Evolutionary conservation across 1,284 basidiomycete genomes (phyloP).

Genomic region (Cryptococcus deneoformans): DNA sequence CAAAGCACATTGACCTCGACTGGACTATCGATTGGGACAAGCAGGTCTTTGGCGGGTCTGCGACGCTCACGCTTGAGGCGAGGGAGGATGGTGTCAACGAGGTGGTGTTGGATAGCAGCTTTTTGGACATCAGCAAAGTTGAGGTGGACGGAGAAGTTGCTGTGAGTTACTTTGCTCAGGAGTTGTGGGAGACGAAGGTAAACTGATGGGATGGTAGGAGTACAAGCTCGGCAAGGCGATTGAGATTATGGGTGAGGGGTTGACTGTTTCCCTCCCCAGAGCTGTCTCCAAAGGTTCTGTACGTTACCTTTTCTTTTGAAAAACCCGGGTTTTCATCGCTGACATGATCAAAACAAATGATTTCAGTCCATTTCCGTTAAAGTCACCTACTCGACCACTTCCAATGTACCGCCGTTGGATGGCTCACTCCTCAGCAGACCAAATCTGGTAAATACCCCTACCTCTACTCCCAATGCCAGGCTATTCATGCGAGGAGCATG

Average conservation of each 20-base stretch:
- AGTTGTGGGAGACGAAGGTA: not conserved
- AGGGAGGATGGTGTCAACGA: constrained; percentile 62
- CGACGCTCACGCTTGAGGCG: constrained; percentile 54
- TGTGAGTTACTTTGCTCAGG: constrained; percentile 46
- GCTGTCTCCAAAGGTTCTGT: constrained; percentile 19
- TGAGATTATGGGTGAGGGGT: constrained; percentile 48
- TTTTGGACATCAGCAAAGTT: constrained; percentile 62
- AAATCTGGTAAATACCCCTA: constrained; percentile 82
- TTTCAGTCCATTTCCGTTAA: constrained; percentile 56
- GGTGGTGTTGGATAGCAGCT: constrained; percentile 76
- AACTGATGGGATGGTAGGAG: constrained; percentile 50
- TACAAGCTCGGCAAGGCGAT: constrained; percentile 54
- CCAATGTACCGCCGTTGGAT: constrained; percentile 85
- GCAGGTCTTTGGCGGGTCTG: constrained; percentile 68
- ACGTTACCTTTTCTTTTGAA: no score
- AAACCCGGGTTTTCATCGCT: not conserved
- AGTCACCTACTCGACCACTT: constrained; percentile 71
- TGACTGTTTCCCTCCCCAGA: constrained; percentile 43
- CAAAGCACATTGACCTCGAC: constrained; percentile 68
- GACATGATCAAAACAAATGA: not conserved
- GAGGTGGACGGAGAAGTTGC: constrained; percentile 56
- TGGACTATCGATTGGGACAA: constrained; percentile 79
- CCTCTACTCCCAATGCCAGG: constrained; percentile 93
- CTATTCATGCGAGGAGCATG: constrained; percentile 79
- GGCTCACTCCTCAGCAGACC: constrained; percentile 88